Conservation (phyloP, 23 red algal species). For the Chondrus crispus region DNA sequence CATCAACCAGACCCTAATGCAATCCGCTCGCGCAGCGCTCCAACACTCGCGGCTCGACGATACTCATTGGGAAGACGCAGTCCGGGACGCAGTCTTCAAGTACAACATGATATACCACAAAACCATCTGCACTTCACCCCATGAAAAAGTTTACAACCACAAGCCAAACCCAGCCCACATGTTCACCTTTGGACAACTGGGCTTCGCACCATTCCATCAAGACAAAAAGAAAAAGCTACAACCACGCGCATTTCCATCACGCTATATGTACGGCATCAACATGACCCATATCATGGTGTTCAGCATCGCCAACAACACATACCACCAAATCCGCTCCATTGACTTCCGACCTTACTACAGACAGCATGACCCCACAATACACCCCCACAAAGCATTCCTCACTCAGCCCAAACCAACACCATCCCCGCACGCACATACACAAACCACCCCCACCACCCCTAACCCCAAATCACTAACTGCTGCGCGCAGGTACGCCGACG, state of each 20-base stretch:
- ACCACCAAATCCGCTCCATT: neutral
- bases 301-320: neutral
- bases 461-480: neutral
- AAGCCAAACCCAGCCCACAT: neutral
- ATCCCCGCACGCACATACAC: no score
- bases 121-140: neutral
- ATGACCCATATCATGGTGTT: neutral
- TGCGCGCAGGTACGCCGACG: neutral
- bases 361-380: neutral
- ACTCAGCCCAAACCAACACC: no score
- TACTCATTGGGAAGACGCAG: neutral
- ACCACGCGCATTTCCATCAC: neutral
- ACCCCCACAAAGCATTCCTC: neutral
- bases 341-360: neutral
- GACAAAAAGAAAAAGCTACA: neutral
- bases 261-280: neutral
- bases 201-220: no score
- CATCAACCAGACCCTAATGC: neutral
- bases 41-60: neutral
- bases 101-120: neutral
- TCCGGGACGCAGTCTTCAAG: constrained; percentile 4
- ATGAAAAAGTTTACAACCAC: neutral
- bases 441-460: no score
- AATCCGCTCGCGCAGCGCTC: neutral
- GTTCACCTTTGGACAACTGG: neutral